Evolutionary conservation across 176 grass and related monocot genomes (phyloP).

Genomic region (Hordeum marinum): DNA sequence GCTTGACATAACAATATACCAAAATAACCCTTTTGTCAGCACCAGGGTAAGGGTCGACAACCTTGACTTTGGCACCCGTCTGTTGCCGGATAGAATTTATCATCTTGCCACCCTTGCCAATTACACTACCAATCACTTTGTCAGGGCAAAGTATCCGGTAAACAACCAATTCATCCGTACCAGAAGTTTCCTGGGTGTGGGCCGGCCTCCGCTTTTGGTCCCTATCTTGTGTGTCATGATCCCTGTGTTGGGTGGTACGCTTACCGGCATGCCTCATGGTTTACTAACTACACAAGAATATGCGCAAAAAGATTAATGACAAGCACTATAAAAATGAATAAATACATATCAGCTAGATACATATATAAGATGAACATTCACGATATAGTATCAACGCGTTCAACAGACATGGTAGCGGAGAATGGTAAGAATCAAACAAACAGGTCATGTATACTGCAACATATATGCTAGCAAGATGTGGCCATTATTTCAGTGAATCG

Average conservation of each 20-base stretch:
- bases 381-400: background rate
- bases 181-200: constrained; percentile 49
- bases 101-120: constrained; percentile 87
- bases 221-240: constrained; percentile 51
- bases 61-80: constrained; percentile 70
- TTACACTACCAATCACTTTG: constrained; percentile 78
- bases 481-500: background rate
- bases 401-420: background rate
- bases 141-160: constrained; percentile 85
- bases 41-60: constrained; percentile 87
- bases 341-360: background rate
- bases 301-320: background rate
- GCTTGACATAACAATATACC: constrained; percentile 67
- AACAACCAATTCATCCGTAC: constrained; percentile 59
- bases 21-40: constrained; percentile 86
- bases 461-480: background rate
- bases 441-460: background rate
- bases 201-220: constrained; percentile 51
- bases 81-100: constrained; percentile 90
- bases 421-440: constrained; percentile 8
- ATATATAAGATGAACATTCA: background rate
- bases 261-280: constrained; percentile 69
- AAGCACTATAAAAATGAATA: background rate
- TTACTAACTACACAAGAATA: constrained; percentile 34
- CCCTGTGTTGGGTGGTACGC: constrained; percentile 52